A percentile compares a stretch with the other conserved stretches of the same genome.
Evolutionary conservation across 441 rosid genomes (phyloP).

Genomic region (Rhodomyrtus psidioides): DNA sequence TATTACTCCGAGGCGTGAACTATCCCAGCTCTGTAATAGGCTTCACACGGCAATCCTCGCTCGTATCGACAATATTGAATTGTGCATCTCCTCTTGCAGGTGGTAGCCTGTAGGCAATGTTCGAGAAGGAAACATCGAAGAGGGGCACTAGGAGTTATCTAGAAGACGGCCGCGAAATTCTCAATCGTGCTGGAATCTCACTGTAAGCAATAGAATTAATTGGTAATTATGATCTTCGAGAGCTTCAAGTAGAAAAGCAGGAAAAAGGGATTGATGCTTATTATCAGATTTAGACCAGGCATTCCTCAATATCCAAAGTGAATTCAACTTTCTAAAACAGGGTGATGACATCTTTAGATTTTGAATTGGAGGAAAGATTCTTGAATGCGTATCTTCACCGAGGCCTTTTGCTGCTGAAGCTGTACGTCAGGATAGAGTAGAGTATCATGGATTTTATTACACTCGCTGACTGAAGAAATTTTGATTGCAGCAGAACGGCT

Average conservation of each 20-base stretch:
- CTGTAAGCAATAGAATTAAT: conserved; percentile 6
- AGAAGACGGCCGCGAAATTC: conserved; percentile 24
- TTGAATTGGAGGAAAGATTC: conserved; percentile 23
- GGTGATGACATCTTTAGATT: conserved; percentile 28
- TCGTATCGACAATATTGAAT: background rate
- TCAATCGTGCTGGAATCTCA: conserved; percentile 23
- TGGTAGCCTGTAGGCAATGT: background rate
- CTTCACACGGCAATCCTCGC: background rate
- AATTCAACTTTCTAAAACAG: conserved; percentile 37
- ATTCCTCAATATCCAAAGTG: conserved; percentile 9
- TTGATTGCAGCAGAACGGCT: background rate
- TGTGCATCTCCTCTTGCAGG: background rate
- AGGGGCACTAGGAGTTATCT: conserved; percentile 20
- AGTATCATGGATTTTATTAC: background rate
- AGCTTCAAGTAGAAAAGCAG: conserved; percentile 19
- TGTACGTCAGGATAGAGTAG: background rate
- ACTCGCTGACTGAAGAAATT: background rate
- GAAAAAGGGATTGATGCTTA: conserved; percentile 9
- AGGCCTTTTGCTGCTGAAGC: background rate
- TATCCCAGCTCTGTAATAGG: background rate
- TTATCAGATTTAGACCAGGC: conserved; percentile 33
- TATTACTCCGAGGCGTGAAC: background rate
- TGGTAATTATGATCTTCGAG: conserved; percentile 33
- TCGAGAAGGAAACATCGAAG: background rate
- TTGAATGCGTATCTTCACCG: conserved; percentile 8